phyloP scores from a whole-genome alignment of 441 rosid genomes.

The Euphorbia celastroides region DNA sequence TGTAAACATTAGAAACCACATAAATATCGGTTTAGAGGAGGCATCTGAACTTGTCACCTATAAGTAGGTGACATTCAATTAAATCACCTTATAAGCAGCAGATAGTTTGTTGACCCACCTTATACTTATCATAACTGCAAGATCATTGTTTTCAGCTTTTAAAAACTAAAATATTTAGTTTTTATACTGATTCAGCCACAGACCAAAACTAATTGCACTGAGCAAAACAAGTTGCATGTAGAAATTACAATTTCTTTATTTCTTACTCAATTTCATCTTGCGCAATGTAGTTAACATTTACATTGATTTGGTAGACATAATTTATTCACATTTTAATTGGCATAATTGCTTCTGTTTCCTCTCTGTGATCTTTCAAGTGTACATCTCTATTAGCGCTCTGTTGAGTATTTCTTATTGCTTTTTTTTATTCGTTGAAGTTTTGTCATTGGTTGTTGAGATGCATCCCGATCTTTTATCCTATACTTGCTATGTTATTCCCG shows the following conservation, averaged over 20 bases:
- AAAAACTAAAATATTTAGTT: background rate
- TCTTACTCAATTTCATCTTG: background rate
- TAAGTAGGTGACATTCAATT: background rate
- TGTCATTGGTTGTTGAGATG: background rate
- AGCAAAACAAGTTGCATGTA: background rate
- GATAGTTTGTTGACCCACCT: background rate
- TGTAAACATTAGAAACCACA: background rate
- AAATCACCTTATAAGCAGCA: background rate
- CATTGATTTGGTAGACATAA: background rate
- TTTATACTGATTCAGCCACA: constrained; percentile 4
- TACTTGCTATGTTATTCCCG: background rate
- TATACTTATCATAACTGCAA: background rate
- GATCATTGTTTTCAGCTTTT: background rate
- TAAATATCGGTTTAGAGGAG: background rate
- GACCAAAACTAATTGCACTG: background rate
- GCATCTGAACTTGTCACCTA: background rate
- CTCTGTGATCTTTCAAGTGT: background rate
- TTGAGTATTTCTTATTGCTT: background rate
- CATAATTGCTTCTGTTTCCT: background rate
- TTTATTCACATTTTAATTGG: background rate
- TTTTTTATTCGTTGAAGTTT: background rate
- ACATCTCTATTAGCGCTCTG: background rate
- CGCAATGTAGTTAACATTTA: background rate
- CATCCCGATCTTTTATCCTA: background rate
- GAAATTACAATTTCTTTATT: background rate